Percentiles rank a stretch among this genome's conserved stretches.
Conservation (phyloP, 306 rosid species). For the Malus fusca region DNA sequence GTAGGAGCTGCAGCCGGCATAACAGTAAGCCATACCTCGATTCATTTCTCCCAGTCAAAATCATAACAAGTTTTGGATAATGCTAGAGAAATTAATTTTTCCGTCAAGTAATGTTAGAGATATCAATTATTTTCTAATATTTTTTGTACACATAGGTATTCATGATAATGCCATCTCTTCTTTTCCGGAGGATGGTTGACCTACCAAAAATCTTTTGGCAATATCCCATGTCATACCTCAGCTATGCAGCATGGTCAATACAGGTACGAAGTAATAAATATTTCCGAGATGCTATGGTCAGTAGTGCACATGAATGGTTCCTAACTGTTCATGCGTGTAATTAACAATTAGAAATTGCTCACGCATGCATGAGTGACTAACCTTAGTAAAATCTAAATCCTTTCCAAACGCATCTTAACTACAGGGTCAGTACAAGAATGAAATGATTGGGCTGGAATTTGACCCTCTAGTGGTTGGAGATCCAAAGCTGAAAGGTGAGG, state of each 20-base stretch:
- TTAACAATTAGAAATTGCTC: too few relatives aligned
- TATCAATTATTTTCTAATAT: not conserved
- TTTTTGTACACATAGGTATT: constrained; percentile 17
- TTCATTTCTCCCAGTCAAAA: not conserved
- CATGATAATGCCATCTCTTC: constrained; percentile 43
- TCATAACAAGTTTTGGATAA: not conserved
- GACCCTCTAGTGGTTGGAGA: constrained; percentile 26
- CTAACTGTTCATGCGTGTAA: too few relatives aligned
- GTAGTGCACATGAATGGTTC: too few relatives aligned
- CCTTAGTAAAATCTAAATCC: not conserved
- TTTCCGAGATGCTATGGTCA: too few relatives aligned
- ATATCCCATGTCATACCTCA: constrained; percentile 40
- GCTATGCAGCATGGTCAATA: too few relatives aligned
- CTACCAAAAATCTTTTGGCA: constrained; percentile 48
- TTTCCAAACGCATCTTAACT: not conserved
- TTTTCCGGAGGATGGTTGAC: constrained; percentile 28
- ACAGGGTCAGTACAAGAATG: constrained; percentile 49
- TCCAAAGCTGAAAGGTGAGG: constrained; percentile 34
- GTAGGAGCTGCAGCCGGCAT: constrained; percentile 28
- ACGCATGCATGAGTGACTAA: too few relatives aligned
- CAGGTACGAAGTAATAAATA: too few relatives aligned
- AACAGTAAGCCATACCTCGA: constrained; percentile 20
- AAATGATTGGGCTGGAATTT: constrained; percentile 45
- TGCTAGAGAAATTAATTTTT: not conserved
- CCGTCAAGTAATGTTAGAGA: not conserved